These are phyloP conservation scores for Juncus inflexus DNA, from an alignment of 176 grass and related monocot genomes.

Conservation along the genomic window DNA sequence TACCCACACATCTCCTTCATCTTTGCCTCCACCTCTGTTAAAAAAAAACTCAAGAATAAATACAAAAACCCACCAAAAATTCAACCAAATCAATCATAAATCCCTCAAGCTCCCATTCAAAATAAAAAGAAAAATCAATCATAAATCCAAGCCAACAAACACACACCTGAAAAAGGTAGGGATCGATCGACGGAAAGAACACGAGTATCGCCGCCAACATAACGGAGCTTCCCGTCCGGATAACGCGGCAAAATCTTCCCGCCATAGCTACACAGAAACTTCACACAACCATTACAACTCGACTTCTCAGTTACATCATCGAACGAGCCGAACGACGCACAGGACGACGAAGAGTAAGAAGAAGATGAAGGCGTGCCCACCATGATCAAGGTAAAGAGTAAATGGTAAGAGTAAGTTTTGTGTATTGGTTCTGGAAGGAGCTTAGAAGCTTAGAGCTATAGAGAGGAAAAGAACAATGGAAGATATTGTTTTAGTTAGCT, in stretches of 20 bases:
- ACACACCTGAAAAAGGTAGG: conserved; percentile 47
- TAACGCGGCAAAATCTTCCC: conserved; percentile 72
- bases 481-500: conserved; percentile 3
- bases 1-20: conserved; percentile 56
- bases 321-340: conserved; percentile 18
- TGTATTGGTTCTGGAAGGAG: neutral
- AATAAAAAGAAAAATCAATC: no score
- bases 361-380: conserved; percentile 12
- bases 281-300: conserved; percentile 23
- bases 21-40: conserved; percentile 58
- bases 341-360: conserved; percentile 14
- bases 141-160: neutral
- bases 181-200: conserved; percentile 52
- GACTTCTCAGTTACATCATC: conserved; percentile 17
- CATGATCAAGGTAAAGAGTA: conserved; percentile 5
- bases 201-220: conserved; percentile 69
- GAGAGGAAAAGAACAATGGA: conserved; percentile 13
- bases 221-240: conserved; percentile 64
- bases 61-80: neutral
- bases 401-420: neutral
- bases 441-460: conserved; percentile 20
- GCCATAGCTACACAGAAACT: conserved; percentile 81
- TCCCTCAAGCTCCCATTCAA: no score
- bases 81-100: neutral
- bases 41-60: neutral